Conservation (phyloP, 2,329 filamentous ascomycete genomes). For the Xylariales sp. region DNA sequence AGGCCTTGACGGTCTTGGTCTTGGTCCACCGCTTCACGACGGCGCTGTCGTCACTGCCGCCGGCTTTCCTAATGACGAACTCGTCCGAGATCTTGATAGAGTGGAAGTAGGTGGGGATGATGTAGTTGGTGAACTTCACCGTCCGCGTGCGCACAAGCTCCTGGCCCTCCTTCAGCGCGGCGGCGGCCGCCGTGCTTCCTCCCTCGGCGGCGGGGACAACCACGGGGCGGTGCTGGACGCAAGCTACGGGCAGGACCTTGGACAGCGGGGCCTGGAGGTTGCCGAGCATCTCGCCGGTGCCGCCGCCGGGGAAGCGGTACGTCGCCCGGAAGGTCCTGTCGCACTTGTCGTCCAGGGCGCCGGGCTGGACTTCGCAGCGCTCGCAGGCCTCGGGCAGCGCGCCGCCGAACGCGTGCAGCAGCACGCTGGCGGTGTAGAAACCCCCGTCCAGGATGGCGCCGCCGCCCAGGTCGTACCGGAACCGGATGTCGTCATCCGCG, state of each 20-base stretch:
- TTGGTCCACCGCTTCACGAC: conserved; percentile 16
- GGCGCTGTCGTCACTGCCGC: conserved; percentile 10
- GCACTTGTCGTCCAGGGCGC: conserved; percentile 16
- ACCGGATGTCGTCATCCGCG: conserved; percentile 30
- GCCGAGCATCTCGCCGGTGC: conserved; percentile 22
- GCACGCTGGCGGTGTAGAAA: conserved; percentile 31
- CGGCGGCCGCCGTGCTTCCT: no score
- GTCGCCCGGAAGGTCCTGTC: conserved; percentile 23
- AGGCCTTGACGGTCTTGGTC: conserved; percentile 23
- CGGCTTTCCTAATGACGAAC: conserved; percentile 21
- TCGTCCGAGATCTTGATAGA: conserved; percentile 30
- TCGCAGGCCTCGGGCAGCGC: conserved; percentile 35
- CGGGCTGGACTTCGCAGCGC: conserved; percentile 16
- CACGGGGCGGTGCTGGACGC: conserved; percentile 16
- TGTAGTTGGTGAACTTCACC: conserved; percentile 16
- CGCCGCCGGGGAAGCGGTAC: conserved; percentile 29
- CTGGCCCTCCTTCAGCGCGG: conserved; percentile 12
- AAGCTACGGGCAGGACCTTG: conserved; percentile 13
- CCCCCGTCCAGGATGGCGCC: conserved; percentile 30
- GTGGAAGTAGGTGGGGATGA: conserved; percentile 23
- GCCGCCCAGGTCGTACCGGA: conserved; percentile 19
- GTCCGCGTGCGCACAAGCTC: conserved; percentile 17
- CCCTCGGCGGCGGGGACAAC: conserved; percentile 13
- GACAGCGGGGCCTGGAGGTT: conserved; percentile 19
- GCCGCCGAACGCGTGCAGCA: conserved; percentile 33